Base-by-base conservation (phyloP, 495 filamentous ascomycete species). In the Gamarada debralockiae region DNA sequence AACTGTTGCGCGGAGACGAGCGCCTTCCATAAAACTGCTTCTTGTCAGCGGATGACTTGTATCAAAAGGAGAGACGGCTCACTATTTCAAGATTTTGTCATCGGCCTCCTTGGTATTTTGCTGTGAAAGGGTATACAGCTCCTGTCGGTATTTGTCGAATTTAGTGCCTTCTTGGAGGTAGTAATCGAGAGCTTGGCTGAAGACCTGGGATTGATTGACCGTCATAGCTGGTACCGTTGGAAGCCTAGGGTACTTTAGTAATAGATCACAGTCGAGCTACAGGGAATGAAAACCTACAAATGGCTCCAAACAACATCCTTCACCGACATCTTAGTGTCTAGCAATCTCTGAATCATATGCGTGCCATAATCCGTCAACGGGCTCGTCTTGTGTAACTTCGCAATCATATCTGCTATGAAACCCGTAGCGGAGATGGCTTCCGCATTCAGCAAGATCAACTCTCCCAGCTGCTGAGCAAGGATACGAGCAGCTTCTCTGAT, bases 111-210 rank as follows among this genome's bases (percentile, higher is more conserved):
- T 45, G 12, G 65, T 71, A 22, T 77, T 66, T 23, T 63, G 45
- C 50, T 78, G 74, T 56, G 79, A 78, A 21, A 84, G 69, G 8
- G 66, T 67, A 62, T 81, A 73, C 59, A 91, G 76, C 25, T 79
- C 78, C 2, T 78, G 70, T 5, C 84, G 65, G 57, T 89, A 73
- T 21, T 67, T 43, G 27, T 29, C 27, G 10, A 29, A 29, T 10
- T 4, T 4, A 34, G 74, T 70, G 52, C 81, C 80, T 13, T 76
- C 70, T 8, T 48, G 77, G 23, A 90, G 71, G 70, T 89, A 95
- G 72, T 82, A 92, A 62, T 95, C 89, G 10, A 92, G 75, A 10
- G 88, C 76, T 67, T 89, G 85, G 8, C 87, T 83, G 58, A 93
- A 86, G 55, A 85, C 72, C 63, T 88, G 84, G 3, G 77, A 81